Evolutionary conservation across 2,329 filamentous ascomycete species (phyloP).

Genomic region (Aspergillus aculeatinus): DNA sequence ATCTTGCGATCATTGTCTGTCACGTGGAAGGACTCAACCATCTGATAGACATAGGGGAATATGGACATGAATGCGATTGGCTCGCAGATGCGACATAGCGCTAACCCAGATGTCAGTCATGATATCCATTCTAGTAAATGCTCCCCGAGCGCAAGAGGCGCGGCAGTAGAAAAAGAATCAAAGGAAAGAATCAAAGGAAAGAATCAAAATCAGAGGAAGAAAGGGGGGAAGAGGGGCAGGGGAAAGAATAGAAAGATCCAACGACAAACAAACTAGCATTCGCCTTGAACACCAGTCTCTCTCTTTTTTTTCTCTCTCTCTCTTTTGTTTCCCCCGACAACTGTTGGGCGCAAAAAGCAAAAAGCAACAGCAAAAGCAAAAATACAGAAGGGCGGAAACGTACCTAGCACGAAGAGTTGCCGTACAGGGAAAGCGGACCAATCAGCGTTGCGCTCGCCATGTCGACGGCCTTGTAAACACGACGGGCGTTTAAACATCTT

Average conservation of each 20-base stretch:
- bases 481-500: conserved; percentile 37
- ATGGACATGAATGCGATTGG: conserved; percentile 99
- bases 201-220: background rate
- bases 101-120: conserved; percentile 47
- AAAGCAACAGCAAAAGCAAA: conserved; percentile 27
- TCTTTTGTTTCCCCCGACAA: background rate
- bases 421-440: conserved; percentile 55
- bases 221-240: background rate
- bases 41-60: conserved; percentile 97
- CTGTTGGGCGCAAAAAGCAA: conserved; percentile 17
- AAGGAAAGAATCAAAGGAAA: background rate
- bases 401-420: conserved; percentile 55
- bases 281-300: background rate
- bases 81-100: conserved; percentile 92
- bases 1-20: conserved; percentile 76
- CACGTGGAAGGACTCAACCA: conserved; percentile 89
- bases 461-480: conserved; percentile 33
- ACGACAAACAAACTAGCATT: conserved; percentile 6
- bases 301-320: background rate
- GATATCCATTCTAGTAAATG: background rate
- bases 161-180: background rate
- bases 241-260: background rate
- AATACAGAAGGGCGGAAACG: conserved; percentile 21
- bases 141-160: conserved; percentile 7
- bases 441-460: conserved; percentile 30